Evolutionary conservation across 2,329 filamentous ascomycete genomes (phyloP).

Genomic region (Paramyrothecium sp.): DNA sequence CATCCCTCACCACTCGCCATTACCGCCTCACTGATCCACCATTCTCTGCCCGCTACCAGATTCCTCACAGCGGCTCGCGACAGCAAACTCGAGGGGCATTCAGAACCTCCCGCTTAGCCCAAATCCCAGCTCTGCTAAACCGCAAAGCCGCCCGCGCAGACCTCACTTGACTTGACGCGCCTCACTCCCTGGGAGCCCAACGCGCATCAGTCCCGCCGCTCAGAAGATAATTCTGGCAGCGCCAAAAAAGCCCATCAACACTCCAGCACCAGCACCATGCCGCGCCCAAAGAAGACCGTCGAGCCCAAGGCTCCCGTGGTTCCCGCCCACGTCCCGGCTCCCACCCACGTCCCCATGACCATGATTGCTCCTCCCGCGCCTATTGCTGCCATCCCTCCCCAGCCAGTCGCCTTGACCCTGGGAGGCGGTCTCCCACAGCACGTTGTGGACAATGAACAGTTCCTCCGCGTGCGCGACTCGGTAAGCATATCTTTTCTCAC

Average conservation of each 20-base stretch:
- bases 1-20: conserved; percentile 24
- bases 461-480: conserved; percentile 76
- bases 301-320: conserved; percentile 32
- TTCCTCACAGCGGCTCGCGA: conserved; percentile 14
- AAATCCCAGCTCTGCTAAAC: background rate
- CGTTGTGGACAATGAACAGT: conserved; percentile 69
- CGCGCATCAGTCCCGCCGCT: no score
- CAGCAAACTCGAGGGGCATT: conserved; percentile 11
- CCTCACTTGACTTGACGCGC: background rate
- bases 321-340: conserved; percentile 23
- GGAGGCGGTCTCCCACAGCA: conserved; percentile 23
- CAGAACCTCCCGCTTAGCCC: background rate
- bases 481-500: conserved; percentile 52
- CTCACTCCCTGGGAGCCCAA: no score
- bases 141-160: background rate
- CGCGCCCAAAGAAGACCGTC: conserved; percentile 43
- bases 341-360: conserved; percentile 25
- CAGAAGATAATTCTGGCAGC: background rate
- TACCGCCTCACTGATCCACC: conserved; percentile 11
- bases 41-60: background rate
- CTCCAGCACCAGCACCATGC: conserved; percentile 30
- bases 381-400: conserved; percentile 11
- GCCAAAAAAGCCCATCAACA: background rate
- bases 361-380: conserved; percentile 36
- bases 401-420: conserved; percentile 4